Base-by-base conservation (phyloP, 257 asterid species). In the Scutellaria galericulata region DNA sequence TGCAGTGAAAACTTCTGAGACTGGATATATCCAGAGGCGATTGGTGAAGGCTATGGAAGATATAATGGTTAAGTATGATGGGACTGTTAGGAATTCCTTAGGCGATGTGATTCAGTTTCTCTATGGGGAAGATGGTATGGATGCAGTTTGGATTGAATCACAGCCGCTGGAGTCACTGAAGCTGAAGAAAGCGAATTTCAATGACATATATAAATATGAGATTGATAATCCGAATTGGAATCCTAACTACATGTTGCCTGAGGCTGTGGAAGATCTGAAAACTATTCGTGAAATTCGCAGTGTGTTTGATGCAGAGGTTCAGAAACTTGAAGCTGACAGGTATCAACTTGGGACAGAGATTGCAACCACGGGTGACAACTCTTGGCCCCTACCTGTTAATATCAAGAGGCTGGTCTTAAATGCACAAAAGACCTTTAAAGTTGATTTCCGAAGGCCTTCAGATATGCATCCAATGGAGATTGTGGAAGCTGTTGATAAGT, bases 21-120 rank as follows among this genome's bases (percentile, higher is more conserved):
- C 99, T 46, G 99, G 99, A 47, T 95, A 95, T 74, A 95, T 95
- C 45, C 99, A 95, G 85, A 85, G 99, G 83, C 91, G 98, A 75
- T 74, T 95, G 69, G 99, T 95, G 78, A 92, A 95, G 84, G 99
- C 99, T 75, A 92, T 95, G 99, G 99, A 95, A 90, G 99, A 95
- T 82, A 95, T 95, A 70, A 95, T 95, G 99, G 99, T 95, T 56
- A 95, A 95, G 80, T 92, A 95, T 83, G 99, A 95, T 77, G 99
- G 99, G 15, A 95, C 99, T 35, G 99, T 92, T 54, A 88, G 99
- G 79, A 95, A 95, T 79, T 95, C 99, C 31, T 74, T 95, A 73
- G 98, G 99, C 12, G 99, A 95, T 84, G 99, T 95, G 44, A 95
- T 95, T 81, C 98, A 95, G 89, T 95, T 95, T 86, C 96, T 92